Base-by-base conservation (phyloP, 2,329 filamentous ascomycete genomes). In the Microthyrium microscopicum region DNA sequence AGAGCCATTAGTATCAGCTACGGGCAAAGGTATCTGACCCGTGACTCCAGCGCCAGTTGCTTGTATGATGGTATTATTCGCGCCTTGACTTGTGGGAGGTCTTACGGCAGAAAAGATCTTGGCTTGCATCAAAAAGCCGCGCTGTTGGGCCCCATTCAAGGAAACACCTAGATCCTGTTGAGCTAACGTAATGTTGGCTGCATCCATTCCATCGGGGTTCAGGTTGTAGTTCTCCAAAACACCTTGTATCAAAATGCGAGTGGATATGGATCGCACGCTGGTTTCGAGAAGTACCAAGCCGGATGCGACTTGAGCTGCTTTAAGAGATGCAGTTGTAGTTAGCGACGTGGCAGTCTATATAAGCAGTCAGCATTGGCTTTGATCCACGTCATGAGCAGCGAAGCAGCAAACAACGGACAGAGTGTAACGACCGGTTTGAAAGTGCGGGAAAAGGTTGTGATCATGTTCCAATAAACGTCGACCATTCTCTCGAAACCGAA, bases 261-360 rank as follows among this genome's bases (percentile, higher is more conserved):
- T 84, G 5, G 76, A 63, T 28, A 89, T 76, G 35, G 77, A 76
- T 35, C 66, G 63, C 47, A 75, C 78, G 38, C 73, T 77, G 20
- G 78, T 78, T 56, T 84, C 71, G 43, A 92, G 71, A 33, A 93
- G 66, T 33, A 81, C 65, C 35, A 94, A 68, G 49, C 83, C 79
- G 33, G 81, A 77, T 5, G 77, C 64, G 41, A 94, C 67, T 49
- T 87, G 77, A 20, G 79, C 74, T 15, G 84, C 77, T 54, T 93
- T 93, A 49, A 93, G 72, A 3, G 79, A 84, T 5, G 85, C 85
- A 2, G 82, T 82, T 40, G 93, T 64, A 18, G 73, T 61, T 30
- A 94, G 69, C n/a, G 33, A n/a, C 75, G 69, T 33, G 69, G 64
- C 9, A 69, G 56, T 30, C 66, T 61, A 31, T 18, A 15, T n/a